Conservation (phyloP, 2,329 filamentous ascomycete genomes). For the Pseudonectria buxi region DNA sequence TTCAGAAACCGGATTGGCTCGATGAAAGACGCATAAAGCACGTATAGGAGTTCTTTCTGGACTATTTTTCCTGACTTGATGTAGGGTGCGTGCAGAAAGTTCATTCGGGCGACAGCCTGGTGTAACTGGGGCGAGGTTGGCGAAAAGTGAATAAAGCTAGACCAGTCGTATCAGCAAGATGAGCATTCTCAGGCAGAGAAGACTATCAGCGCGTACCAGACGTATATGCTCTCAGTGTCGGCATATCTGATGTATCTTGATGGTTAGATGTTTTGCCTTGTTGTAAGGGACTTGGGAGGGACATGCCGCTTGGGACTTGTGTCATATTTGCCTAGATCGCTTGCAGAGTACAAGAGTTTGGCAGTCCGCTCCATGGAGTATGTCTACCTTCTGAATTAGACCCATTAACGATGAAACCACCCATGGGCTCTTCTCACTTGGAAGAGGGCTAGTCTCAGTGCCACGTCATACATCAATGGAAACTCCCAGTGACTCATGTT, state of each 20-base stretch:
- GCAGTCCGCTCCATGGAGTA: constrained; percentile 34
- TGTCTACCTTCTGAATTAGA: constrained; percentile 22
- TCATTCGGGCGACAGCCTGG: constrained; percentile 33
- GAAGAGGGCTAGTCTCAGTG: constrained; percentile 34
- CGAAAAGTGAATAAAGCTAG: constrained; percentile 24
- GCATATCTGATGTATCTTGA: constrained; percentile 28
- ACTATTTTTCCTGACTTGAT: constrained; percentile 29
- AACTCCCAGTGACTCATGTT: constrained; percentile 29
- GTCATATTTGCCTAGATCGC: constrained; percentile 26
- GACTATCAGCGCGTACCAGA: constrained; percentile 20
- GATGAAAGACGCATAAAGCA: constrained; percentile 51
- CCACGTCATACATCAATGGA: constrained; percentile 30
- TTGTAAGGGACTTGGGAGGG: background rate
- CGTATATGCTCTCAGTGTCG: constrained; percentile 33
- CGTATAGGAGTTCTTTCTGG: constrained; percentile 34
- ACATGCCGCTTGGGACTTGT: constrained; percentile 31
- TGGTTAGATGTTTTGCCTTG: background rate
- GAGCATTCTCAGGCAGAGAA: background rate
- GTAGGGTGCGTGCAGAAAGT: constrained; percentile 33
- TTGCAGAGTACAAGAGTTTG: constrained; percentile 28
- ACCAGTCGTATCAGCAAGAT: background rate
- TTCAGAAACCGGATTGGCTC: constrained; percentile 60
- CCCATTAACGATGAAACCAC: background rate
- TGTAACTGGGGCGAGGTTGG: constrained; percentile 26
- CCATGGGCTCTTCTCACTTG: constrained; percentile 21